Percentiles rank a stretch among this genome's conserved stretches.
phyloP scores from a whole-genome alignment of 2,329 filamentous ascomycete species.

The Trichoderma guizhouense region DNA sequence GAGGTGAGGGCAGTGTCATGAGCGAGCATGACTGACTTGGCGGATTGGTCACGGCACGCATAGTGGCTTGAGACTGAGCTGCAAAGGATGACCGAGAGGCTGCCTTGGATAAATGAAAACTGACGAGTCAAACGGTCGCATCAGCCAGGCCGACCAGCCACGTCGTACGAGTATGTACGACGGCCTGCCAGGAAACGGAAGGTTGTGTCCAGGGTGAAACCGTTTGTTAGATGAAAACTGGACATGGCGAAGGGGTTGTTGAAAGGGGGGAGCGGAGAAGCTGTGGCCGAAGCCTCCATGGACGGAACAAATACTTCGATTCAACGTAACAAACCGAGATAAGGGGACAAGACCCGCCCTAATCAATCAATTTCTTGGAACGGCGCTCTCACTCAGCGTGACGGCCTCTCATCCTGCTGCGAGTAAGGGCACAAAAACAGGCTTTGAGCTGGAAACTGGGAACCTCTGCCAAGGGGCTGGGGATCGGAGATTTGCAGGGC shows the following conservation, averaged over 20 bases:
- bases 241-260: neutral
- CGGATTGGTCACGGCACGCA: constrained; percentile 5
- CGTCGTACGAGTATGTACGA: neutral
- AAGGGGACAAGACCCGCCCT: neutral
- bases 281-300: neutral
- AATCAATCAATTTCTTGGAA: constrained; percentile 17
- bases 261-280: neutral
- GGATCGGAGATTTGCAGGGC: constrained; percentile 23
- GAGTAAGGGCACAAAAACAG: constrained; percentile 1
- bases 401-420: neutral
- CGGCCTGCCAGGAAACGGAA: neutral
- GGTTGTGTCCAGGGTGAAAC: constrained; percentile 13
- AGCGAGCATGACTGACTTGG: neutral
- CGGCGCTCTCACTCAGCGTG: neutral
- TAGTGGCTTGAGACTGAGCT: neutral
- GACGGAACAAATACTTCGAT: neutral
- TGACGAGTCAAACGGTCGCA: constrained; percentile 13
- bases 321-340: constrained; percentile 15
- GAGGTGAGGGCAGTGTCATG: neutral
- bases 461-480: constrained; percentile 6
- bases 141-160: neutral
- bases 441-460: neutral
- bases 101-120: constrained; percentile 16
- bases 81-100: constrained; percentile 3
- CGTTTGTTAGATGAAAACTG: constrained; percentile 17